These are phyloP conservation scores for Lignosus rhinocerotis DNA, from an alignment of 1,284 basidiomycete genomes.

Conservation along the genomic window DNA sequence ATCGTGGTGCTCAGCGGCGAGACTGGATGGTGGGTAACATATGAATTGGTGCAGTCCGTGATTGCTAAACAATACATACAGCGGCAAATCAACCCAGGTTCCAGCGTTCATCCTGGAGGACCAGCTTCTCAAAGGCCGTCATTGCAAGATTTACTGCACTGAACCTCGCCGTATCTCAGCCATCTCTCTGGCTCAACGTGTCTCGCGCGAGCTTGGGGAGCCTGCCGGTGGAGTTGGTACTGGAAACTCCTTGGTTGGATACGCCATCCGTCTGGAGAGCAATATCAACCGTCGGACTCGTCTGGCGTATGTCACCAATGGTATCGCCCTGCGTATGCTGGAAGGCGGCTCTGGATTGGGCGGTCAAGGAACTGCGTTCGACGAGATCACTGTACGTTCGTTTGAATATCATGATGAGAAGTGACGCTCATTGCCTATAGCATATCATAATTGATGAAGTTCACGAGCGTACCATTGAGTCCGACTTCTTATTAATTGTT, in stretches of 20 bases:
- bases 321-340: conserved; percentile 96
- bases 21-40: conserved; percentile 82
- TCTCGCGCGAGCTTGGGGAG: conserved; percentile 94
- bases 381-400: conserved; percentile 81
- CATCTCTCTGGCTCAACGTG: conserved; percentile 94
- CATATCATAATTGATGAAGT: conserved; percentile 91
- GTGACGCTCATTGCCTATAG: conserved; percentile 35
- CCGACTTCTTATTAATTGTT: conserved; percentile 95
- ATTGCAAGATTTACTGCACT: conserved; percentile 94
- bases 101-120: conserved; percentile 95
- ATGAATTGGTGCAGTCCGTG: not conserved
- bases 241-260: conserved; percentile 83
- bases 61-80: conserved; percentile 33
- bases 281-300: conserved; percentile 82
- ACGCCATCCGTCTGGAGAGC: conserved; percentile 93
- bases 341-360: conserved; percentile 73
- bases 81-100: conserved; percentile 97
- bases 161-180: conserved; percentile 97
- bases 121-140: conserved; percentile 77
- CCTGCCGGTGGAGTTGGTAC: conserved; percentile 80
- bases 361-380: conserved; percentile 78
- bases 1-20: conserved; percentile 95
- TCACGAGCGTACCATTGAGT: conserved; percentile 96
- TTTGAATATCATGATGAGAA: not conserved
- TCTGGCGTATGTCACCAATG: conserved; percentile 88